Percentiles rank a stretch among this genome's conserved stretches.
phyloP scores from a whole-genome alignment of 129 eudicot species.

The Lactuca sativa region DNA sequence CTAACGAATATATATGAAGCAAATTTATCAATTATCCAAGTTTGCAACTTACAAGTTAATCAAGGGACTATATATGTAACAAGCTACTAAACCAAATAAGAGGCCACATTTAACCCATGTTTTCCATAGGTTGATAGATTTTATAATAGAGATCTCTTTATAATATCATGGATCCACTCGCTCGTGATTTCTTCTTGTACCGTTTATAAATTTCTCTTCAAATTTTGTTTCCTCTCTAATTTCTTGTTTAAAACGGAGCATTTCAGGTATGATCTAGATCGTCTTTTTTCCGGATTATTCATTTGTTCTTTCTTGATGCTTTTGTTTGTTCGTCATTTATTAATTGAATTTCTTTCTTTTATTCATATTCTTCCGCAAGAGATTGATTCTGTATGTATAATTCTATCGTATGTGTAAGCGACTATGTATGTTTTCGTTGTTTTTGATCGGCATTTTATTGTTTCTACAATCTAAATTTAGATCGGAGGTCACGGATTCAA shows the following conservation, averaged over 20 bases:
- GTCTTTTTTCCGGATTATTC: not conserved
- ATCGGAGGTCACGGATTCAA: too few relatives aligned
- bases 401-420: constrained; percentile 1
- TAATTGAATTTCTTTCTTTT: not conserved
- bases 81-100: constrained; percentile 7
- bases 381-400: not conserved
- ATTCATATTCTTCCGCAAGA: not conserved
- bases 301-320: not conserved
- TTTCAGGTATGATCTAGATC: constrained; percentile 19
- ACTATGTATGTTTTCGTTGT: not conserved
- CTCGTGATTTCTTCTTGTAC: constrained; percentile 6
- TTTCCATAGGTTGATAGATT: constrained; percentile 6
- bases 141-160: too few relatives aligned
- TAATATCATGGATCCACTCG: constrained; percentile 10
- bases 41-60: not conserved
- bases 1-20: too few relatives aligned
- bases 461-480: constrained; percentile 7
- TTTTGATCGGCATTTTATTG: constrained; percentile 8
- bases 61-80: constrained; percentile 7
- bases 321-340: not conserved
- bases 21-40: not conserved
- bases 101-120: constrained; percentile 21
- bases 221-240: constrained; percentile 10
- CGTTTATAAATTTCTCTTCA: constrained; percentile 5
- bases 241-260: constrained; percentile 2